These are phyloP conservation scores for Stagonosporopsis tanaceti DNA, from an alignment of 2,329 filamentous ascomycete genomes.

Conservation along the genomic window DNA sequence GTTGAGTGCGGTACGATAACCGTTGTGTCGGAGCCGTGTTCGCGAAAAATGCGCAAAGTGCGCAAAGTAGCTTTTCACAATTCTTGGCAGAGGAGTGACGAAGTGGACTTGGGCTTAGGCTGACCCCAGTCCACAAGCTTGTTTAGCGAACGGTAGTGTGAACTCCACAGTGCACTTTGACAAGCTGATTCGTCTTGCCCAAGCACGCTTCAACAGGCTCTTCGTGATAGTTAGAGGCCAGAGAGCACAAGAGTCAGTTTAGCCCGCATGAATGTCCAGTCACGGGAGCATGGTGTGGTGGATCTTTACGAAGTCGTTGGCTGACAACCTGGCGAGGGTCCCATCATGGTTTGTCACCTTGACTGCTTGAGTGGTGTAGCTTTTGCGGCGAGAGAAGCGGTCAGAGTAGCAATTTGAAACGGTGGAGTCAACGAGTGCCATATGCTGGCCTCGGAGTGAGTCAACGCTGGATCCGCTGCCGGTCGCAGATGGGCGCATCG, in stretches of 20 bases:
- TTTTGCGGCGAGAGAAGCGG: conserved; percentile 36
- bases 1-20: conserved; percentile 31
- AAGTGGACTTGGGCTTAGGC: conserved; percentile 26
- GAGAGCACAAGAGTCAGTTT: conserved; percentile 25
- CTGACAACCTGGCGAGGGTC: conserved; percentile 36
- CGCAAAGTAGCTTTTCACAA: conserved; percentile 21
- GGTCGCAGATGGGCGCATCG: conserved; percentile 14
- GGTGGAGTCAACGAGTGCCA: conserved; percentile 20
- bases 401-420: conserved; percentile 22
- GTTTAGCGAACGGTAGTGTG: conserved; percentile 30
- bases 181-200: conserved; percentile 41
- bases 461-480: conserved; percentile 23
- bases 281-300: conserved; percentile 45
- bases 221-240: conserved; percentile 37
- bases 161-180: conserved; percentile 31
- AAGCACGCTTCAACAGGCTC: conserved; percentile 30
- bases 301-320: conserved; percentile 39
- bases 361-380: conserved; percentile 20
- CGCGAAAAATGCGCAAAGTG: conserved; percentile 19
- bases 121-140: conserved; percentile 36
- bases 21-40: conserved; percentile 25
- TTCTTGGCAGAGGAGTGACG: conserved; percentile 31
- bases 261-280: conserved; percentile 42
- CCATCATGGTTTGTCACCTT: conserved; percentile 28
- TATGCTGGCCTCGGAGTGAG: conserved; percentile 30